These are phyloP conservation scores for Rhynchospora tenuis DNA, from an alignment of 176 grass and related monocot genomes.

Conservation along the genomic window DNA sequence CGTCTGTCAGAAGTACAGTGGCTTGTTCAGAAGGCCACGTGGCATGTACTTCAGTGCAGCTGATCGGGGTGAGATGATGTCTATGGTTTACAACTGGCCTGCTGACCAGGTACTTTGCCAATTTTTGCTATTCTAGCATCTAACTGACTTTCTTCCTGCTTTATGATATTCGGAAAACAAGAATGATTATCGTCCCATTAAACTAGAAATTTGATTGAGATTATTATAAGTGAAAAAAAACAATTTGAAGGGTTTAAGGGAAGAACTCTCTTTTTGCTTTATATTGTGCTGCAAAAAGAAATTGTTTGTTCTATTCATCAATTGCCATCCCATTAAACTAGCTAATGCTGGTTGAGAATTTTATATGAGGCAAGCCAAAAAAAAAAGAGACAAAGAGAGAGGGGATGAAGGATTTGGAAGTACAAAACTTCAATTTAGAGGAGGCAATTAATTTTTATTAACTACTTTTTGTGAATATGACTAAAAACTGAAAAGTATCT, in stretches of 20 bases:
- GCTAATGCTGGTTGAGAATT: background rate
- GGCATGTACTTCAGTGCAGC: conserved; percentile 96
- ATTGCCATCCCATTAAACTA: background rate
- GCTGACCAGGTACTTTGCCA: conserved; percentile 62
- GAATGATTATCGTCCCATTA: background rate
- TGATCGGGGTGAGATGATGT: conserved; percentile 97
- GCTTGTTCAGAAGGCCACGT: conserved; percentile 74
- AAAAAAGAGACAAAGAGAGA: background rate
- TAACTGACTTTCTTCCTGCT: background rate
- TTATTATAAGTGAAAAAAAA: background rate
- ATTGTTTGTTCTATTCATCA: background rate
- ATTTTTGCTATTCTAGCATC: conserved; percentile 8
- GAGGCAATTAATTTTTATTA: background rate
- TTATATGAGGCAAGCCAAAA: background rate
- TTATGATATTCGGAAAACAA: background rate
- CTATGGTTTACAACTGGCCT: conserved; percentile 99
- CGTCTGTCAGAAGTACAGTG: conserved; percentile 99
- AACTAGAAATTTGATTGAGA: conserved; percentile 1
- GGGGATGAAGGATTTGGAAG: background rate
- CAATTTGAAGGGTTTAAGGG: background rate
- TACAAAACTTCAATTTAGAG: background rate
- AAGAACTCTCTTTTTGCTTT: background rate
- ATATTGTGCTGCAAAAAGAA: background rate
- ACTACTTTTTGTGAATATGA: background rate
- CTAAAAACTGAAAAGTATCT: background rate